Percentiles rank a stretch among this genome's conserved stretches.
Conservation (phyloP, 768 basidiomycete species). For the Pisolithus tinctorius region DNA sequence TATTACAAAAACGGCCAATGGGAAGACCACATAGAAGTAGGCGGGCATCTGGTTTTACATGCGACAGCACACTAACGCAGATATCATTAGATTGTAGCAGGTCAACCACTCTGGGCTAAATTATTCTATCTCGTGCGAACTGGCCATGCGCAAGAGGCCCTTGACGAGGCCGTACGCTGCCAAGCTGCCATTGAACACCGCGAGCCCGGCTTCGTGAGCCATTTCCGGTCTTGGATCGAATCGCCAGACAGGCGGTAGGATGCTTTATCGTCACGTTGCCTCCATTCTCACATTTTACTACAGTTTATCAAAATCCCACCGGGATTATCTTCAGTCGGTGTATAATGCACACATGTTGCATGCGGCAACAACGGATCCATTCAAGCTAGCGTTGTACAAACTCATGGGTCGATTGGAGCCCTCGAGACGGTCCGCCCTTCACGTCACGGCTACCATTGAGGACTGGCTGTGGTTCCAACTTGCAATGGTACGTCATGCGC, state of each 20-base stretch:
- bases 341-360: slow-evolving; percentile 90
- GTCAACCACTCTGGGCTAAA: slow-evolving; percentile 89
- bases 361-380: slow-evolving; percentile 83
- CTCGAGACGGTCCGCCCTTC: slow-evolving; percentile 64
- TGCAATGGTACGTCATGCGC: slow-evolving; percentile 50
- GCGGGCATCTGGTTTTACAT: slow-evolving; percentile 11
- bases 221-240: slow-evolving; percentile 80
- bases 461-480: slow-evolving; percentile 99
- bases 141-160: slow-evolving; percentile 75
- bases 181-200: slow-evolving; percentile 68
- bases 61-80: neutral
- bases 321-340: slow-evolving; percentile 73
- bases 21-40: slow-evolving; percentile 83
- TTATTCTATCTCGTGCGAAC: slow-evolving; percentile 89
- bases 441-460: slow-evolving; percentile 88
- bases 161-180: slow-evolving; percentile 64
- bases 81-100: slow-evolving; percentile 62
- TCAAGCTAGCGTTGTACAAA: slow-evolving; percentile 94
- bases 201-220: slow-evolving; percentile 76
- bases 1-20: slow-evolving; percentile 79
- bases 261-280: neutral
- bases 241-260: slow-evolving; percentile 67
- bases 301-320: slow-evolving; percentile 65
- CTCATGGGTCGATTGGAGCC: slow-evolving; percentile 91
- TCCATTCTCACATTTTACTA: slow-evolving; percentile 1